phyloP scores from a whole-genome alignment of 192 early-diverging fungal genomes.

The Entophlyctis luteolus region DNA sequence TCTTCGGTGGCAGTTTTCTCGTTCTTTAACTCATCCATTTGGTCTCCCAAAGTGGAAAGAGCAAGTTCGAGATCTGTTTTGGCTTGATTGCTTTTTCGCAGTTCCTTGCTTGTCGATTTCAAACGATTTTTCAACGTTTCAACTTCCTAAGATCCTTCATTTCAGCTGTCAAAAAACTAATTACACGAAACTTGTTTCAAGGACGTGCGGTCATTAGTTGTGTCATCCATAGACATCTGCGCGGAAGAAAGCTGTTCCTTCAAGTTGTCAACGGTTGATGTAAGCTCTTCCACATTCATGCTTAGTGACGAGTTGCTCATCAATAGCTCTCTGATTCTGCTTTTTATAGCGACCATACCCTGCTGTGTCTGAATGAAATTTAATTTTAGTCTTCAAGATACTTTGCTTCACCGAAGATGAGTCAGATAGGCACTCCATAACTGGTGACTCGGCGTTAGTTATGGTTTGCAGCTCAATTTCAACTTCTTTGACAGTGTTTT shows the following conservation, averaged over 20 bases:
- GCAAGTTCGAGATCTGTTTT: not conserved
- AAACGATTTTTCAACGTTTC: too few species aligned
- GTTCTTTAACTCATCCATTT: not conserved
- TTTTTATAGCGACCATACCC: constrained; percentile 10
- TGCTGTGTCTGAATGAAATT: constrained; percentile 3
- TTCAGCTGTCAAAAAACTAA: not conserved
- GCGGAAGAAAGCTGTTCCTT: not conserved
- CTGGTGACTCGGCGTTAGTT: too few species aligned
- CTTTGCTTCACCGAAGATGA: too few species aligned
- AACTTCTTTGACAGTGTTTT: not conserved
- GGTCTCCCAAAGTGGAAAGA: not conserved
- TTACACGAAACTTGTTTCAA: not conserved
- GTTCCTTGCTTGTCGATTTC: too few species aligned
- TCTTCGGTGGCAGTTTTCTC: not conserved
- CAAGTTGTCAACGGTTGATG: not conserved
- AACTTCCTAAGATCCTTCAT: too few species aligned
- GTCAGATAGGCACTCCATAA: too few species aligned
- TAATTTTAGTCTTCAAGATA: not conserved
- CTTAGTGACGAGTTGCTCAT: not conserved
- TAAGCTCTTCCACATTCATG: not conserved
- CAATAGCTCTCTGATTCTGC: not conserved
- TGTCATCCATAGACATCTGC: not conserved
- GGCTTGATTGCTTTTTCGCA: not conserved
- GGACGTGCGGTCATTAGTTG: not conserved
- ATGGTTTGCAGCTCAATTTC: not conserved